phyloP scores from a whole-genome alignment of 208 protist species.

The Vickermania spadyakhi region DNA sequence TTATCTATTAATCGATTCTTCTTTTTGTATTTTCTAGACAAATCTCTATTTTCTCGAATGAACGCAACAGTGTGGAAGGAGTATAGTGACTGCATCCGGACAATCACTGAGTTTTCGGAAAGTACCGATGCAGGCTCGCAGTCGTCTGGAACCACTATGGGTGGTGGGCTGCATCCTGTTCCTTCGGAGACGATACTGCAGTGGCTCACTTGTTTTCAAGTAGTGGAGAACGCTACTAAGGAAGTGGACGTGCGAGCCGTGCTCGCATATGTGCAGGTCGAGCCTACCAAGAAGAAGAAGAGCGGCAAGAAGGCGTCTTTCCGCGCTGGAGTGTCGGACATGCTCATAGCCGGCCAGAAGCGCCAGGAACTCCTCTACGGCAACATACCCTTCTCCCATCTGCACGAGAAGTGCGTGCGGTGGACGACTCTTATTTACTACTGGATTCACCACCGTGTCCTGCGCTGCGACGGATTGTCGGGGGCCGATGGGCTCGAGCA shows the following conservation, averaged over 20 bases:
- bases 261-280: not conserved
- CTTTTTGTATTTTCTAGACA: conserved; percentile 1
- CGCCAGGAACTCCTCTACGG: not conserved
- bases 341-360: not conserved
- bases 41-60: not conserved
- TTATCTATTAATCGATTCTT: no score
- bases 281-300: not conserved
- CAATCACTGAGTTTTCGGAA: not conserved
- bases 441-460: not conserved
- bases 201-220: not conserved
- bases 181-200: not conserved
- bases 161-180: not conserved
- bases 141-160: not conserved
- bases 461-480: not conserved
- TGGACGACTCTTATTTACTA: not conserved
- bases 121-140: not conserved
- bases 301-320: not conserved
- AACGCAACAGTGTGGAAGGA: not conserved
- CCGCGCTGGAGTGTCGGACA: not conserved
- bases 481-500: not conserved
- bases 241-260: not conserved
- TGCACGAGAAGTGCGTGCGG: not conserved
- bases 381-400: not conserved
- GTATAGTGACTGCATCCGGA: not conserved
- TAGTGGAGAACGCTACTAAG: not conserved